Base-by-base conservation (phyloP, 2,329 filamentous ascomycete genomes). In the Teratosphaeriaceae sp. region DNA sequence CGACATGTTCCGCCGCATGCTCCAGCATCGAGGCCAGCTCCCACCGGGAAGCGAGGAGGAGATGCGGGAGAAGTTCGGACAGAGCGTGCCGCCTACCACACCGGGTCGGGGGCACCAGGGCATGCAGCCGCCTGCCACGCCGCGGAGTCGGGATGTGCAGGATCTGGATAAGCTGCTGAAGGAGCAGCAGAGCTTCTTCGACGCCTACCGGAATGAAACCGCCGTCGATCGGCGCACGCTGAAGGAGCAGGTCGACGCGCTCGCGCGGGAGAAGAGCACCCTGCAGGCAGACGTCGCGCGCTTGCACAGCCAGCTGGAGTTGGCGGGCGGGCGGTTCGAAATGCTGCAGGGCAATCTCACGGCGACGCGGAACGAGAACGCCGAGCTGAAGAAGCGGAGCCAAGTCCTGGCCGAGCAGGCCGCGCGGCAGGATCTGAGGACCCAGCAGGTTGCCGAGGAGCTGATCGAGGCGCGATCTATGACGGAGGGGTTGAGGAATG, bases 1-100 rank as follows among this genome's bases (percentile, higher is more conserved):
- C 49, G 90, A 98, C 61, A 96, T 96, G 79, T 97, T 96, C 81
- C 82, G 90, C 18, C 88, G 89, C 40, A 89, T 97, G 72, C 77
- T 96, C 22, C 85, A 90, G 53, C 85, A 92, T 49, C 76, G 80
- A 45, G 79, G 80, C 15, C 76, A 80, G 45, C 45, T 75, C 62
- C 73, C 59, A 58, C 13, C 36, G 3, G 27, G 15, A n/a, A n/a
- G n/a, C 18, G 76, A 59, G 60, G 77, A 61, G 11, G 83, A 88
- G 47, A 71, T 84, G 31, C 75, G 77, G 13, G 82, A 82, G 1
- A 73, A 81, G 38, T 82, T 94, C 58, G 86, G 84, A 1, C 80
- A 82, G 54, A 85, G 85, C 15, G 67, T 84, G 23, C 61, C 64
- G 16, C 71, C 72, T n/a, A 63, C 60, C 12, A 72, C 67, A 16